Conservation (phyloP, 1,284 basidiomycete genomes). For the Gomphus bonarii region DNA sequence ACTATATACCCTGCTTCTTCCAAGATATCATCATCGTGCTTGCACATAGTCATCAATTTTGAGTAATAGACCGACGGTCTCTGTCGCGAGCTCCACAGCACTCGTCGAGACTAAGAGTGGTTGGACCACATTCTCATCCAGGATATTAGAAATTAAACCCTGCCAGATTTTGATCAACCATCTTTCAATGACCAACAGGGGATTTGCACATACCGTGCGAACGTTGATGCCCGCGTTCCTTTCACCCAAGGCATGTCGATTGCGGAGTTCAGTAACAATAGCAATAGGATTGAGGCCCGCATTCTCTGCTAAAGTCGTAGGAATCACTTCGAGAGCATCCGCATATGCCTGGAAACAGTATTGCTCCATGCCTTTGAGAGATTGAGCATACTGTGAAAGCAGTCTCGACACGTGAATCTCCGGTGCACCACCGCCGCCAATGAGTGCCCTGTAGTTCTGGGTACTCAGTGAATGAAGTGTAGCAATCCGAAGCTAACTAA, state of each 20-base stretch:
- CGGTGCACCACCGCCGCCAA: conserved; percentile 95
- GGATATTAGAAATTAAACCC: conserved; percentile 93
- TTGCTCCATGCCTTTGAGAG: conserved; percentile 96
- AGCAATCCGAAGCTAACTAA: conserved; percentile 25
- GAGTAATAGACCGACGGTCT: conserved; percentile 93
- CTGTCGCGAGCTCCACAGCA: conserved; percentile 90
- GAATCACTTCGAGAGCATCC: conserved; percentile 96
- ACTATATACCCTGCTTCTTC: not conserved
- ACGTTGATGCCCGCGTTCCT: conserved; percentile 97
- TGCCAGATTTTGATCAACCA: conserved; percentile 23
- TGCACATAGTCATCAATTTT: conserved; percentile 92
- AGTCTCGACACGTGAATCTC: conserved; percentile 97
- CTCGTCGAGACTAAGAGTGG: conserved; percentile 93
- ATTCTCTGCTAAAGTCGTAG: conserved; percentile 96
- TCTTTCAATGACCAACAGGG: not conserved
- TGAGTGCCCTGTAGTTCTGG: conserved; percentile 61
- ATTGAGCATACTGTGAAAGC: conserved; percentile 86
- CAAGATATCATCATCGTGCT: conserved; percentile 14
- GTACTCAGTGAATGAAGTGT: conserved; percentile 10
- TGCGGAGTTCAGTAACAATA: conserved; percentile 96
- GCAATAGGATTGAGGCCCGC: conserved; percentile 97
- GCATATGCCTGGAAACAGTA: conserved; percentile 99
- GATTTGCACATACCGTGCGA: conserved; percentile 57
- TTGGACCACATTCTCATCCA: conserved; percentile 97
- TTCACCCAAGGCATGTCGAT: conserved; percentile 93